These are phyloP conservation scores for Rhodamnia argentea DNA, from an alignment of 345 rosid species.

Conservation along the genomic window DNA sequence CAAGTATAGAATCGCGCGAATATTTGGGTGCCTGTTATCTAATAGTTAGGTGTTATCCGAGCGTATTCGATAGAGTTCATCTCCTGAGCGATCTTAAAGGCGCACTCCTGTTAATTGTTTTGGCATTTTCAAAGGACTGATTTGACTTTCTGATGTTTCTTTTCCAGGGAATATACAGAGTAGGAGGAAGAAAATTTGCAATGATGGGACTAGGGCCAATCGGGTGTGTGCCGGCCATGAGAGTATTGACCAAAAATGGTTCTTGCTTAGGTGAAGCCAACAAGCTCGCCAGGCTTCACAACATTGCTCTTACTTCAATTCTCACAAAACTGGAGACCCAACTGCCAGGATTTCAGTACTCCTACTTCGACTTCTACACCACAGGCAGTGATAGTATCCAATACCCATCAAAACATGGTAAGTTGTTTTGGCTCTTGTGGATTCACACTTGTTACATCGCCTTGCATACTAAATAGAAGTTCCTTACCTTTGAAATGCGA, in stretches of 20 bases:
- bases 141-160: background rate
- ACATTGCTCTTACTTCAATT: constrained; percentile 2
- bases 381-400: constrained; percentile 5
- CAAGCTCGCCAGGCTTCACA: constrained; percentile 10
- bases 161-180: background rate
- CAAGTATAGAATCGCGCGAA: no score
- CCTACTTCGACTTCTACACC: constrained; percentile 11
- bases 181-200: background rate
- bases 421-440: background rate
- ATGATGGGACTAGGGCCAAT: background rate
- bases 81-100: no score
- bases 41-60: no score
- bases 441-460: background rate
- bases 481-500: background rate
- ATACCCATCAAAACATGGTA: constrained; percentile 15
- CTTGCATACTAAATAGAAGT: background rate
- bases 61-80: no score
- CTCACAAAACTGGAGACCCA: constrained; percentile 3
- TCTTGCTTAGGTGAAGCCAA: background rate
- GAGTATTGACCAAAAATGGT: background rate
- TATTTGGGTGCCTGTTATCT: no score
- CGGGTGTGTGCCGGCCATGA: background rate
- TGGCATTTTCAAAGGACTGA: background rate
- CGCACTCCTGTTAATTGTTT: background rate
- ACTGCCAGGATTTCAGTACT: constrained; percentile 20